Evolutionary conservation across 768 basidiomycete species (phyloP), one percentile per base, ranked within the genome.

Genomic region (Leccinum uliginosum): DNA sequence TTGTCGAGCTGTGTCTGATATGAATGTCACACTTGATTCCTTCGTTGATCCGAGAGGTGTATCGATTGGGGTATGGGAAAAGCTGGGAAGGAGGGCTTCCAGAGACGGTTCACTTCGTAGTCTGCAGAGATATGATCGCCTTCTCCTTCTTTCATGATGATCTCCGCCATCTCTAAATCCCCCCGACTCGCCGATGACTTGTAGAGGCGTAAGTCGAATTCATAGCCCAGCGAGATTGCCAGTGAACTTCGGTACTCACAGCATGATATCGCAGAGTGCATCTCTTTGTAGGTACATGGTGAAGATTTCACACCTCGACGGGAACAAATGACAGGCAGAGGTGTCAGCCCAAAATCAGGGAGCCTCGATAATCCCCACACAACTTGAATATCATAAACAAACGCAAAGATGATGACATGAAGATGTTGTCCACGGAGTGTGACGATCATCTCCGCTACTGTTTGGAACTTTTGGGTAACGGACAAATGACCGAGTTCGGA

Each of bases 1-100:
- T 53, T 29, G 8, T 35, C 1, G 45, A 56, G 32, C 11, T 59
- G 48, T 17, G 23, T 56, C 49, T 21, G 14, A 52, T 69, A 71
- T 23, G 47, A 68, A 70, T 40, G 6, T 56, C 44, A 12, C 6
- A 40, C 23, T 47, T 9, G 38, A 35, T 9, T 15, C 21, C 58
- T 38, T 38, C n/a, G 55, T 32, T 43, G 38, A 51, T 60, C 55
- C 29, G 24, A 26, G 59, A 53, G 23, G 49, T 60, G 51, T 56
- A 60, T 23, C 17, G n/a, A 26, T 53, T 55, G 6, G 29, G 32
- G 24, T 59, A 50, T 6, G 53, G 53, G 45, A 57, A 57, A 17
- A 55, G 17, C 15, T 48, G 27, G 7, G 26, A n/a, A 38, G n/a
- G 14, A 5, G 47, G 6, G 24, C 12, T 11, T 35, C 35, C 35